Percentiles rank a stretch among this genome's conserved stretches.
phyloP scores from a whole-genome alignment of 1,284 basidiomycete species.

The Farysia itapuensis region DNA sequence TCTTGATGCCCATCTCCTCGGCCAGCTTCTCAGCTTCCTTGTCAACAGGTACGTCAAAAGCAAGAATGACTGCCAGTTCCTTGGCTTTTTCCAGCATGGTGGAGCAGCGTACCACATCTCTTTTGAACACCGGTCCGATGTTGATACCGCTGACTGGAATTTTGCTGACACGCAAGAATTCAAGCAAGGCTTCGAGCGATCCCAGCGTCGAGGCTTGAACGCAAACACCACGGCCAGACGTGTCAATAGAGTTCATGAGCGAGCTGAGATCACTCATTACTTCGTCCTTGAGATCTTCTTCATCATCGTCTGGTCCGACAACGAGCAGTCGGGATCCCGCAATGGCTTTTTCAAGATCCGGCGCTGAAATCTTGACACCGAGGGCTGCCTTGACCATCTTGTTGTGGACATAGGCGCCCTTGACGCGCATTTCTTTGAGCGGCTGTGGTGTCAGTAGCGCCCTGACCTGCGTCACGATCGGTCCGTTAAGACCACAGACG shows the following conservation, averaged over 20 bases:
- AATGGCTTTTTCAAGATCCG: conserved; percentile 98
- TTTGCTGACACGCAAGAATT: conserved; percentile 92
- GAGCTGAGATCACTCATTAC: conserved; percentile 95
- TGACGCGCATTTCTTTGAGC: conserved; percentile 90
- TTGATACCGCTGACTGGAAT: conserved; percentile 87
- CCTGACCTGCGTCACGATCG: conserved; percentile 92
- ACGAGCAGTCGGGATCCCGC: conserved; percentile 93
- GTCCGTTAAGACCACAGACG: conserved; percentile 94
- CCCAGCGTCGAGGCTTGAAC: conserved; percentile 98
- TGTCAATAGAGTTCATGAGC: conserved; percentile 87
- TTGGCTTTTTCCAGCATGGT: conserved; percentile 96
- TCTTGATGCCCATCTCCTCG: conserved; percentile 86
- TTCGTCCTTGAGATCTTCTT: conserved; percentile 90
- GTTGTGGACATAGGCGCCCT: conserved; percentile 97
- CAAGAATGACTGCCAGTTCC: conserved; percentile 91
- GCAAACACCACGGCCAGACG: conserved; percentile 90
- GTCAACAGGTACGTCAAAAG: conserved; percentile 90
- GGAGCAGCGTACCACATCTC: conserved; percentile 86
- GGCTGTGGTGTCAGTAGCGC: conserved; percentile 96
- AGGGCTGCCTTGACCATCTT: conserved; percentile 97
- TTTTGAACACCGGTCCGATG: conserved; percentile 96
- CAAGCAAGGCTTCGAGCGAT: conserved; percentile 92
- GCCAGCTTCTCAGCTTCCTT: conserved; percentile 88
- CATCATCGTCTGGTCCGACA: conserved; percentile 89
- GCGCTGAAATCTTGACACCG: conserved; percentile 93